These are phyloP conservation scores for Xanthoconium purpureum DNA, from an alignment of 768 basidiomycete species.

Conservation along the genomic window DNA sequence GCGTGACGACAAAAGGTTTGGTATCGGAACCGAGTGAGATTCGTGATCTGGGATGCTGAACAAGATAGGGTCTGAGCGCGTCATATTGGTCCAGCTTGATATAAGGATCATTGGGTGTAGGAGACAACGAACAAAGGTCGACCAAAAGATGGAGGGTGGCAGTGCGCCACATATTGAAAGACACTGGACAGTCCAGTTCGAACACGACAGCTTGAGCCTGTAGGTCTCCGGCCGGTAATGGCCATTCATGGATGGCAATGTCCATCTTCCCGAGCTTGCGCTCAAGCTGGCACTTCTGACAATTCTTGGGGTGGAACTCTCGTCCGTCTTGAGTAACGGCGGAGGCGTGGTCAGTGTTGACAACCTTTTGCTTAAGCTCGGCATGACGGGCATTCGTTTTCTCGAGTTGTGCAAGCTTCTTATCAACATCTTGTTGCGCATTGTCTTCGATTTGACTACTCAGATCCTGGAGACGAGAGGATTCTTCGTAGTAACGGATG, in stretches of 20 bases:
- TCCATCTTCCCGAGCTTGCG: slow-evolving; percentile 20
- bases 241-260: slow-evolving; percentile 46
- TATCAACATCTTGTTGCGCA: slow-evolving; percentile 19
- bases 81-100: slow-evolving; percentile 15
- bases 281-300: slow-evolving; percentile 31
- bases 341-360: background rate
- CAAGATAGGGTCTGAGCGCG: slow-evolving; percentile 11
- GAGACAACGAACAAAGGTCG: slow-evolving; percentile 30
- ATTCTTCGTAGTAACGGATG: slow-evolving; percentile 34
- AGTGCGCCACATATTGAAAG: slow-evolving; percentile 44
- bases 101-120: slow-evolving; percentile 4
- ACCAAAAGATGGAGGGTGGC: slow-evolving; percentile 39
- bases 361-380: slow-evolving; percentile 12
- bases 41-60: slow-evolving; percentile 16
- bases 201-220: slow-evolving; percentile 37
- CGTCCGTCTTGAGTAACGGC: slow-evolving; percentile 1
- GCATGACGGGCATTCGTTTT: slow-evolving; percentile 22
- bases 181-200: slow-evolving; percentile 39
- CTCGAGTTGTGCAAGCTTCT: slow-evolving; percentile 32
- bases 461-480: slow-evolving; percentile 25
- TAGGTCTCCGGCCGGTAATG: slow-evolving; percentile 34
- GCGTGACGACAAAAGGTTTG: slow-evolving; percentile 17
- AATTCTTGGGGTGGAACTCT: slow-evolving; percentile 12
- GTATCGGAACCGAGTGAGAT: slow-evolving; percentile 24
- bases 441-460: slow-evolving; percentile 29